Percentiles rank a stretch among this genome's conserved stretches.
Conservation (phyloP, 2,329 filamentous ascomycete species). For the Calonectria honghensis region DNA sequence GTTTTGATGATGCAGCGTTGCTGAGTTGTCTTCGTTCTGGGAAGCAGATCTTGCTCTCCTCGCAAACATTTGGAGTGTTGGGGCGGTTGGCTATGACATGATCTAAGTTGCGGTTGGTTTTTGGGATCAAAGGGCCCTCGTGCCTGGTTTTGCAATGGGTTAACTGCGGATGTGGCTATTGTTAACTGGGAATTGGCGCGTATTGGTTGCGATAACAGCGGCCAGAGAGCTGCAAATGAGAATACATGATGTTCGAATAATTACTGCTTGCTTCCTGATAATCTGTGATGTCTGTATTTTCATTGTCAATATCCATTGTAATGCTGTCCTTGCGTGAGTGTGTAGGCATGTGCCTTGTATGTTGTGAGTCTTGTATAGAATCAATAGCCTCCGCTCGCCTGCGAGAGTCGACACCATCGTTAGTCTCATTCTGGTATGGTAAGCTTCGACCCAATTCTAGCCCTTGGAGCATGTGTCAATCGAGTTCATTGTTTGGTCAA, state of each 20-base stretch:
- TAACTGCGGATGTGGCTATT: slow-evolving; percentile 57
- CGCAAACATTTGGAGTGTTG: slow-evolving; percentile 58
- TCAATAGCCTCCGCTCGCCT: too few species aligned
- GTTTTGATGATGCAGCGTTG: slow-evolving; percentile 53
- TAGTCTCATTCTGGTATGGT: too few species aligned
- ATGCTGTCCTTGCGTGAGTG: too few species aligned
- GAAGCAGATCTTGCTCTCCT: slow-evolving; percentile 51
- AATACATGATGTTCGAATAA: slow-evolving; percentile 62
- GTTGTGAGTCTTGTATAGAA: too few species aligned
- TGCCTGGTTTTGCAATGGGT: slow-evolving; percentile 61
- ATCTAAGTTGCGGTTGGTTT: slow-evolving; percentile 59
- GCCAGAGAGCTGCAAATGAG: slow-evolving; percentile 59
- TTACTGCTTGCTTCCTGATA: slow-evolving; percentile 8
- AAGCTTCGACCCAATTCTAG: neutral
- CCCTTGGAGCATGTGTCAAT: slow-evolving; percentile 5
- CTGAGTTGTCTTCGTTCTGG: slow-evolving; percentile 55
- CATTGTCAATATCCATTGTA: neutral
- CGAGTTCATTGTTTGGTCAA: neutral
- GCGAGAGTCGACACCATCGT: too few species aligned
- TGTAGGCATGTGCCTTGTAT: neutral
- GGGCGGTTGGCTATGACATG: slow-evolving; percentile 57
- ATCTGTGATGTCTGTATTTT: slow-evolving; percentile 9
- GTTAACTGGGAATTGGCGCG: slow-evolving; percentile 59
- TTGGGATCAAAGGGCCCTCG: slow-evolving; percentile 58
- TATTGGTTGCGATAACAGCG: slow-evolving; percentile 57